These are phyloP conservation scores for Fusarium nodosum DNA, from an alignment of 2,329 filamentous ascomycete genomes.

Conservation along the genomic window DNA sequence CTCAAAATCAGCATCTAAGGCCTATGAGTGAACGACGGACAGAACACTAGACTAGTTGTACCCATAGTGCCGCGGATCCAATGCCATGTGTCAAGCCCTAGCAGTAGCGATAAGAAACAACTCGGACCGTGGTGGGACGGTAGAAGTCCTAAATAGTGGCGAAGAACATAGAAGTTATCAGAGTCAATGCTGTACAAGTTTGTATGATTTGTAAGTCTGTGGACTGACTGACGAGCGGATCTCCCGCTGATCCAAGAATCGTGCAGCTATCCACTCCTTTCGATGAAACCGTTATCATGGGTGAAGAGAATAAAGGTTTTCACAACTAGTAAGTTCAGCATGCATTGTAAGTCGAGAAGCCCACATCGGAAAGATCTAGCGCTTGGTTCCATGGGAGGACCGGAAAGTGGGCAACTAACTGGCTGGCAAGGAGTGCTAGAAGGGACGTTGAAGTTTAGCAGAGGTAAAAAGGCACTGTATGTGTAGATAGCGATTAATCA, in stretches of 20 bases:
- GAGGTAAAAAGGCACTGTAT: not conserved
- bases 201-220: not conserved
- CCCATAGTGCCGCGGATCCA: conserved; percentile 12
- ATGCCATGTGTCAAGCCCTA: conserved; percentile 5
- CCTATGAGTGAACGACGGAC: conserved; percentile 1
- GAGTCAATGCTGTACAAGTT: not conserved
- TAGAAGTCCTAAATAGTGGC: conserved; percentile 14
- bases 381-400: not conserved
- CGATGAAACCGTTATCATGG: not conserved
- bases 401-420: conserved; percentile 8
- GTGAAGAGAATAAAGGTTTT: conserved; percentile 5
- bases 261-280: not conserved
- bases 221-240: conserved; percentile 6
- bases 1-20: conserved; percentile 11
- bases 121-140: conserved; percentile 15
- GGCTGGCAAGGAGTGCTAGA: conserved; percentile 8
- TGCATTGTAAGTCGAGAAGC: not conserved
- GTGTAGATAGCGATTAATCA: not conserved
- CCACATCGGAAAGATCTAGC: conserved; percentile 2
- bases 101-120: conserved; percentile 4
- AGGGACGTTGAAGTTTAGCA: not conserved
- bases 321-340: not conserved
- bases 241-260: conserved; percentile 19
- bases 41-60: conserved; percentile 19
- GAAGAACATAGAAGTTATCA: not conserved